Base-by-base conservation (phyloP, 2,329 filamentous ascomycete genomes). In the Aspergillus hiratsukae region DNA sequence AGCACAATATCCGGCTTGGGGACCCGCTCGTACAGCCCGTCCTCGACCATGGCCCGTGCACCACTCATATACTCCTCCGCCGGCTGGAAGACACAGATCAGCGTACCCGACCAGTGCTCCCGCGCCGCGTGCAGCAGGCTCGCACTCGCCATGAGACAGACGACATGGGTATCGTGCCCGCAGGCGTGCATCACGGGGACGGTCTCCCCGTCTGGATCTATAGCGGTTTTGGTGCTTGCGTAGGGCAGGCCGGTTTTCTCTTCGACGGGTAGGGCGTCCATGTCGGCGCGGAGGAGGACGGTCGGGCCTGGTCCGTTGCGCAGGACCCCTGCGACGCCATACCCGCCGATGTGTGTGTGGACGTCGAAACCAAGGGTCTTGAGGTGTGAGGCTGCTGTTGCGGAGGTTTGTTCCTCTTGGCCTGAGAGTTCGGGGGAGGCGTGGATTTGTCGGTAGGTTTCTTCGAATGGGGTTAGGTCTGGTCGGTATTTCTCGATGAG, bases 131-230 rank as follows among this genome's bases (percentile, higher is more conserved):
- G 62, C 1, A 88, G 69, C 0, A 79, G 72, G 21, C 80, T 75
- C 0, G 83, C 78, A 0, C 81, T 80, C 0, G 79, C 86, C 1
- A 88, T 74, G 3, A 88, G 73, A 31, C 75, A 74, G 0, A 83
- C 78, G 27, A 87, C 81, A 65, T 89, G 85, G 74, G 86, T 83
- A 61, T 87, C 85, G 63, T 88, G 86, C 0, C 86, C 86, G 66
- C 85, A 88, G 23, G 85, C 85, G 68, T 88, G 86, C 85, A 88
- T 88, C 0, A 86, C 81, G 0, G 82, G 80, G 52, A 80, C 79
- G 53, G 77, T 72, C 0, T 74, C 66, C 0, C 82, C 82, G 8
- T 81, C 76, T 2, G 67, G 56, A 60, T 80, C 77, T 31, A 71
- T 72, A 65, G 76, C 75, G 9, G 62, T 67, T 58, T 61, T 74